Evolutionary conservation across 352 stramenopile species (phyloP).

Genomic region (Phytophthora tubulina): DNA sequence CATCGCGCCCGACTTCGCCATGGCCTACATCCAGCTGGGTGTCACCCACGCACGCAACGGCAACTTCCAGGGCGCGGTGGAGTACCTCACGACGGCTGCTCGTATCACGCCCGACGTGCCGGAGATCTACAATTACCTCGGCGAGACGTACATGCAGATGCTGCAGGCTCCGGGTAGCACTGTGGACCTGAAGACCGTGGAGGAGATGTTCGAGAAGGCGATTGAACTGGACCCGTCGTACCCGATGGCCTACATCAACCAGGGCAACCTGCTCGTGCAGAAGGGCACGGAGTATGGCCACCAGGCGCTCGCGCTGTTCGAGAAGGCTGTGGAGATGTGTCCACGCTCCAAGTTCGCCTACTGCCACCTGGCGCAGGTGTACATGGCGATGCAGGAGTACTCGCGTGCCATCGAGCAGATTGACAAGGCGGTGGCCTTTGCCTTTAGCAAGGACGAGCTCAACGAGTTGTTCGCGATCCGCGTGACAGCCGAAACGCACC

Average conservation of each 20-base stretch:
- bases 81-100: conserved; percentile 71
- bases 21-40: conserved; percentile 87
- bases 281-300: conserved; percentile 77
- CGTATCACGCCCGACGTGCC: conserved; percentile 78
- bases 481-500: conserved; percentile 81
- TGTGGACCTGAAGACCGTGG: conserved; percentile 66
- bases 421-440: conserved; percentile 76
- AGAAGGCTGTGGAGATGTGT: conserved; percentile 81
- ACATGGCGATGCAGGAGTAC: conserved; percentile 90
- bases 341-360: conserved; percentile 87
- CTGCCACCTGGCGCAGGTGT: conserved; percentile 85
- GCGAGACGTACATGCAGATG: conserved; percentile 90
- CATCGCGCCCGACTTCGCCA: conserved; percentile 77
- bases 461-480: conserved; percentile 84
- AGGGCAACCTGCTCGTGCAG: conserved; percentile 83
- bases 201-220: conserved; percentile 86
- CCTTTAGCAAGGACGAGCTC: conserved; percentile 79
- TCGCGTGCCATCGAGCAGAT: conserved; percentile 83
- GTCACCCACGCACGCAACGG: conserved; percentile 78
- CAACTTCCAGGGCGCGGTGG: conserved; percentile 77
- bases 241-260: conserved; percentile 90
- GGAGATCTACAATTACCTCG: conserved; percentile 90
- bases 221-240: conserved; percentile 84
- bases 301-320: conserved; percentile 76
- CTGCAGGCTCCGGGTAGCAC: conserved; percentile 58